Conservation (phyloP, 495 filamentous ascomycete species). For the Collariella sp. region DNA sequence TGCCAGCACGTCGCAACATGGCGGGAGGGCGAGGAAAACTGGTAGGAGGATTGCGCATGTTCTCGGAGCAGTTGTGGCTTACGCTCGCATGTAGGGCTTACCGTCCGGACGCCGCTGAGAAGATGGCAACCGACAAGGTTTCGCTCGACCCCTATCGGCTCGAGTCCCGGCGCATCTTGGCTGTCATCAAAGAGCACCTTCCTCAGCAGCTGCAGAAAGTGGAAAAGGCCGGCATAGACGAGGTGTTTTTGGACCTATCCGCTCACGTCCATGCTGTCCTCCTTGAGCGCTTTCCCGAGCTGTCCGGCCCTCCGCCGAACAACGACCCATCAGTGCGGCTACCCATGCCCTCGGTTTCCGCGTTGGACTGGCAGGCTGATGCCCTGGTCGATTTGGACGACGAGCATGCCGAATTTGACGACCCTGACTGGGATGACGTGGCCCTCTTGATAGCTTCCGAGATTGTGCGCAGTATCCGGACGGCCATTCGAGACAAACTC, state of each 20-base stretch:
- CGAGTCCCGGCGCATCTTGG: conserved; percentile 74
- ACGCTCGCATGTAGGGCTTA: conserved; percentile 50
- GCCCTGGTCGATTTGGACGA: conserved; percentile 67
- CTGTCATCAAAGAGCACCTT: conserved; percentile 68
- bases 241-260: conserved; percentile 88
- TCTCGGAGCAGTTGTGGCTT: background rate
- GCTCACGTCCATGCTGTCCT: conserved; percentile 69
- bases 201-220: conserved; percentile 55
- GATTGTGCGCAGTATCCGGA: conserved; percentile 70
- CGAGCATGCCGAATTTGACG: conserved; percentile 63
- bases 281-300: conserved; percentile 68
- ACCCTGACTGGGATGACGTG: conserved; percentile 95
- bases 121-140: conserved; percentile 84
- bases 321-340: conserved; percentile 64
- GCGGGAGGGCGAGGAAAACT: conserved; percentile 79
- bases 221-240: conserved; percentile 85
- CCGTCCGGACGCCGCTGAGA: conserved; percentile 61
- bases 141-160: conserved; percentile 86
- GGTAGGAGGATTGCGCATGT: conserved; percentile 22
- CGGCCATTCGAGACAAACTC: conserved; percentile 40
- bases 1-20: conserved; percentile 93
- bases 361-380: conserved; percentile 73
- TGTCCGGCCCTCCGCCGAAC: conserved; percentile 52
- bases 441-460: conserved; percentile 77
- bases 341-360: conserved; percentile 65